These are phyloP conservation scores for Gonapodya sp. DNA, from an alignment of 192 early-diverging fungal genomes.

Conservation along the genomic window DNA sequence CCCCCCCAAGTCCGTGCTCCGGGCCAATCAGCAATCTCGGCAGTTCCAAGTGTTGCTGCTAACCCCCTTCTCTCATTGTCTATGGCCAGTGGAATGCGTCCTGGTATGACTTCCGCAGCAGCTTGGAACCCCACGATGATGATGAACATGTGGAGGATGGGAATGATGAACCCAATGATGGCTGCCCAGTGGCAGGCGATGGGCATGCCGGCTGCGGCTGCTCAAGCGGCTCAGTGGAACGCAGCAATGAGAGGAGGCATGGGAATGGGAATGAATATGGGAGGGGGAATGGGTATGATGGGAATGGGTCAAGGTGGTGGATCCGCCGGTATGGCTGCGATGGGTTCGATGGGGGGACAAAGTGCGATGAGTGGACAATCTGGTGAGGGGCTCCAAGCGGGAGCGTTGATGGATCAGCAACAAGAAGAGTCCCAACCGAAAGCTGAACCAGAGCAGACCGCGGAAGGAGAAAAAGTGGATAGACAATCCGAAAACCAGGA, in stretches of 20 bases:
- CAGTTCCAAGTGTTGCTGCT: not conserved
- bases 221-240: not conserved
- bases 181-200: not conserved
- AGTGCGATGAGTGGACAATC: not conserved
- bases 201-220: not conserved
- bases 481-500: not conserved
- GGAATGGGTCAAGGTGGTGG: too few relatives aligned
- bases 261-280: not conserved
- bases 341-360: too few relatives aligned
- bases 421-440: not conserved
- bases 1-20: constrained; percentile 12
- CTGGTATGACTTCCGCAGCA: not conserved
- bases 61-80: not conserved
- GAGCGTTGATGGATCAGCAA: not conserved
- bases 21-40: not conserved
- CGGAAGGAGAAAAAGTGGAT: not conserved
- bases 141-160: not conserved
- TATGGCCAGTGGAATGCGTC: not conserved
- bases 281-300: not conserved
- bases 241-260: not conserved
- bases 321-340: too few relatives aligned
- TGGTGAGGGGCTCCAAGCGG: not conserved
- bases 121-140: not conserved
- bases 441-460: not conserved
- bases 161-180: constrained; percentile 1